A percentile compares a stretch with the other conserved stretches of the same genome.
phyloP scores from a whole-genome alignment of 768 basidiomycete species.

The Suillus plorans region DNA sequence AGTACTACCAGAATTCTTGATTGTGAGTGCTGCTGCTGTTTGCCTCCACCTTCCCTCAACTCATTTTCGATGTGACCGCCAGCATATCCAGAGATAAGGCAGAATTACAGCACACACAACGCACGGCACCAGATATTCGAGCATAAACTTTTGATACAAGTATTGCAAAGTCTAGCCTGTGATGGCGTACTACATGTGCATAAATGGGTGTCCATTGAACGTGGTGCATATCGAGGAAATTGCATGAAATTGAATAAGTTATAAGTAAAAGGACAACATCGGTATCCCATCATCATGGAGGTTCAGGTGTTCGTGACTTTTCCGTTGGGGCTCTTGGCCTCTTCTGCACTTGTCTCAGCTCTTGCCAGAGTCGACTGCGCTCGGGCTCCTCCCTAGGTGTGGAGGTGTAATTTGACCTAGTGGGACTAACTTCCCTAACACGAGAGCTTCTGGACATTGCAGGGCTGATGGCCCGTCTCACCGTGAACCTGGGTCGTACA shows the following conservation, averaged over 20 bases:
- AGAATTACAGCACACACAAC: background rate
- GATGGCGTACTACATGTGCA: constrained; percentile 6
- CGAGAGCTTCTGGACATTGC: constrained; percentile 32
- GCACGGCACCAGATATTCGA: constrained; percentile 14
- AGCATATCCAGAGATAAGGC: background rate
- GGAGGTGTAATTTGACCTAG: constrained; percentile 26
- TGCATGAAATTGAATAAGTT: constrained; percentile 4
- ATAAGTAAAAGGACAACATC: background rate
- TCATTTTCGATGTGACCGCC: background rate
- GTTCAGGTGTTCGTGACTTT: constrained; percentile 38
- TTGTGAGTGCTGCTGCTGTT: constrained; percentile 1
- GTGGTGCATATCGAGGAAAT: constrained; percentile 7
- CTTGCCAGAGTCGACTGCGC: constrained; percentile 53
- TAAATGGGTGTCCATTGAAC: constrained; percentile 5
- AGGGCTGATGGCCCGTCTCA: constrained; percentile 41
- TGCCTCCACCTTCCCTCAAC: background rate
- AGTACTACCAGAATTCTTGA: constrained; percentile 91
- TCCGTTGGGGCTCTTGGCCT: constrained; percentile 47
- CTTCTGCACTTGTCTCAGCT: constrained; percentile 50
- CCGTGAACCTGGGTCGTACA: constrained; percentile 34
- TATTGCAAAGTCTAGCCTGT: constrained; percentile 4
- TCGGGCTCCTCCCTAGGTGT: constrained; percentile 34
- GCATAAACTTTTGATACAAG: constrained; percentile 2
- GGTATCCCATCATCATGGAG: constrained; percentile 23
- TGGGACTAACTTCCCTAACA: constrained; percentile 27